Percentiles rank a stretch among this genome's conserved stretches.
phyloP scores from a whole-genome alignment of 179 eudicot genomes.

The Carnegiea gigantea region DNA sequence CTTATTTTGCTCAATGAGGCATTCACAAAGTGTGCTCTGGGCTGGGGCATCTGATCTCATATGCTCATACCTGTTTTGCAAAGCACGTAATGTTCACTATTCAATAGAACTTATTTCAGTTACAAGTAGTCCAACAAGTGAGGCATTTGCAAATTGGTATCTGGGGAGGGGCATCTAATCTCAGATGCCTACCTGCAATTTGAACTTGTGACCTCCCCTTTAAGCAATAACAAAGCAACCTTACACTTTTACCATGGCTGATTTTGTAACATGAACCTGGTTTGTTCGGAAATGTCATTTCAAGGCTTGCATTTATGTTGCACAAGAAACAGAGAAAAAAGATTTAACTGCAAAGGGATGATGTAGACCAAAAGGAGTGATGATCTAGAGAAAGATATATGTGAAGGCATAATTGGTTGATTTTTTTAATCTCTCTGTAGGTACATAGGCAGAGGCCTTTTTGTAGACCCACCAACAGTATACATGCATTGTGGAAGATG shows the following conservation, averaged over 20 bases:
- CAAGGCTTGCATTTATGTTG: not conserved
- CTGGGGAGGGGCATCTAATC: not conserved
- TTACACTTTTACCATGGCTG: not conserved
- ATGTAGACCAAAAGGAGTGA: not conserved
- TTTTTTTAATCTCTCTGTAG: slow-evolving; percentile 32
- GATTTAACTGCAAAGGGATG: not conserved
- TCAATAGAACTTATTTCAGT: not conserved
- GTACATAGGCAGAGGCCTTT: slow-evolving; percentile 92
- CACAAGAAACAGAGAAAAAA: not conserved
- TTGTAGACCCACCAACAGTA: slow-evolving; percentile 81
- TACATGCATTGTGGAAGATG: slow-evolving; percentile 61
- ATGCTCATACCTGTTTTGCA: not conserved
- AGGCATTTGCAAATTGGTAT: not conserved
- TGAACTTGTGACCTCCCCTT: not conserved
- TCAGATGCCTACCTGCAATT: not conserved
- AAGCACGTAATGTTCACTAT: not conserved
- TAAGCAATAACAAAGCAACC: not conserved
- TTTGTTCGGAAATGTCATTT: not conserved
- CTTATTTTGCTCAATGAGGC: too few relatives aligned
- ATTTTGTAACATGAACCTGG: not conserved
- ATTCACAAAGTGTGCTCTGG: too few relatives aligned
- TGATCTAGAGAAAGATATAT: not conserved
- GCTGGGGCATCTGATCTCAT: not conserved
- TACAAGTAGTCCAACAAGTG: not conserved
- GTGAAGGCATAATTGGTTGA: not conserved